phyloP scores from a whole-genome alignment of 768 basidiomycete genomes.

The Pulveroboletus sp. region DNA sequence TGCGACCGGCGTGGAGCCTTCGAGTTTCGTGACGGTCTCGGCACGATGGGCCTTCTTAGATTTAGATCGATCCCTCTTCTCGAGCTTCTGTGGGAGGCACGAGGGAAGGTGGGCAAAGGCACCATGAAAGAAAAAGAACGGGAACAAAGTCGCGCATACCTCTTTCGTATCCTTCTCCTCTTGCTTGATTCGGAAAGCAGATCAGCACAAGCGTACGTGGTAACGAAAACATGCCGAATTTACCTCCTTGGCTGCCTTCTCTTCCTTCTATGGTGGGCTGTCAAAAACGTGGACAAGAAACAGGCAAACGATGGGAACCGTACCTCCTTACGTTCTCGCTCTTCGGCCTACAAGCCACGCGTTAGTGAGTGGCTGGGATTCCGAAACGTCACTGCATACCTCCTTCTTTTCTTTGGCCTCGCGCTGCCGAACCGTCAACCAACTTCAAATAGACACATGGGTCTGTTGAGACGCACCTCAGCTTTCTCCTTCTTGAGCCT shows the following conservation, averaged over 20 bases:
- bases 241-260: slow-evolving; percentile 57
- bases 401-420: slow-evolving; percentile 81
- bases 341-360: slow-evolving; percentile 44
- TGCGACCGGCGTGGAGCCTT: slow-evolving; percentile 7
- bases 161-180: slow-evolving; percentile 46
- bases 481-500: slow-evolving; percentile 80
- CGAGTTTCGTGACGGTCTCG: slow-evolving; percentile 31
- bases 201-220: slow-evolving; percentile 15
- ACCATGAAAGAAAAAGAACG: background rate
- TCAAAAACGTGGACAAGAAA: slow-evolving; percentile 7
- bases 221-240: slow-evolving; percentile 10
- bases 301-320: slow-evolving; percentile 1
- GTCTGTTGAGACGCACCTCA: slow-evolving; percentile 37
- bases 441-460: background rate
- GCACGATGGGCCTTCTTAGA: slow-evolving; percentile 44
- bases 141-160: slow-evolving; percentile 25
- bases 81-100: slow-evolving; percentile 40
- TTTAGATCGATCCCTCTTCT: slow-evolving; percentile 56
- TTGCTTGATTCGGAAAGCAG: slow-evolving; percentile 29
- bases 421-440: slow-evolving; percentile 42
- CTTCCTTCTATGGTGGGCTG: slow-evolving; percentile 38
- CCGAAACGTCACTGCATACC: slow-evolving; percentile 27
- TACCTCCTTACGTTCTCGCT: slow-evolving; percentile 61
- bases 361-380: slow-evolving; percentile 2
- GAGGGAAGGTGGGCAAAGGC: background rate